Percentiles rank a stretch among this genome's conserved stretches.
phyloP scores from a whole-genome alignment of 192 early-diverging fungal species.

The Gaertneriomyces semiglobifer region DNA sequence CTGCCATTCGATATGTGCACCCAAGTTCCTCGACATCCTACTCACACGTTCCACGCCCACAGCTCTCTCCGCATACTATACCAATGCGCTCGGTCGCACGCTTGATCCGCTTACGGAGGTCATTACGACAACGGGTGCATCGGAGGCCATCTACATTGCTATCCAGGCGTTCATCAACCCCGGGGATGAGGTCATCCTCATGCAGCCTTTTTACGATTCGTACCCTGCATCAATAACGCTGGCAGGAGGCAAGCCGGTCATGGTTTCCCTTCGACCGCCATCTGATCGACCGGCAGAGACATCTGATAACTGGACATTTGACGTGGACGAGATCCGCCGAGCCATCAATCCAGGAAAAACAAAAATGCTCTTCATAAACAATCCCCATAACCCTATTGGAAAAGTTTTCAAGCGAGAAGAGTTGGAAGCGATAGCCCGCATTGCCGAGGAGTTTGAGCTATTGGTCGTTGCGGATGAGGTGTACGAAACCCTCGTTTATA shows the following conservation, averaged over 20 bases:
- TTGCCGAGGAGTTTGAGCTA: conserved; percentile 80
- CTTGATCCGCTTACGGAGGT: conserved; percentile 79
- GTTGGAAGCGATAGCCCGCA: conserved; percentile 65
- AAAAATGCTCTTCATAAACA: conserved; percentile 90
- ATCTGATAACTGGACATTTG: conserved; percentile 82
- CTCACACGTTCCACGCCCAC: conserved; percentile 4
- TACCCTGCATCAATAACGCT: conserved; percentile 73
- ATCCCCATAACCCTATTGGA: conserved; percentile 88
- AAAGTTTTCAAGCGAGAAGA: conserved; percentile 79
- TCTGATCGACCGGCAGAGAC: conserved; percentile 44
- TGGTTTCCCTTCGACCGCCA: conserved; percentile 72
- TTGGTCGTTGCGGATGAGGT: conserved; percentile 92
- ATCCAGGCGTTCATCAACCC: conserved; percentile 70
- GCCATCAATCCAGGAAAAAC: conserved; percentile 68
- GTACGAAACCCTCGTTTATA: conserved; percentile 85
- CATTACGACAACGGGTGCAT: conserved; percentile 85
- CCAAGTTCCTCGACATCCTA: background rate
- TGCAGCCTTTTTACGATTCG: conserved; percentile 96
- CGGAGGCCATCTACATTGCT: conserved; percentile 80
- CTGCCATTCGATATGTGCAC: background rate
- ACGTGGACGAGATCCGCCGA: conserved; percentile 71
- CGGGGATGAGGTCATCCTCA: conserved; percentile 82
- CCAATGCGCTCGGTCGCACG: conserved; percentile 58
- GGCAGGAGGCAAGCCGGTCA: conserved; percentile 83
- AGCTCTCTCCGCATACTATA: conserved; percentile 77